A percentile compares a stretch with the other conserved stretches of the same genome.
Evolutionary conservation across 148 eudicot species (phyloP).

Genomic region (Diospyros lotus): DNA sequence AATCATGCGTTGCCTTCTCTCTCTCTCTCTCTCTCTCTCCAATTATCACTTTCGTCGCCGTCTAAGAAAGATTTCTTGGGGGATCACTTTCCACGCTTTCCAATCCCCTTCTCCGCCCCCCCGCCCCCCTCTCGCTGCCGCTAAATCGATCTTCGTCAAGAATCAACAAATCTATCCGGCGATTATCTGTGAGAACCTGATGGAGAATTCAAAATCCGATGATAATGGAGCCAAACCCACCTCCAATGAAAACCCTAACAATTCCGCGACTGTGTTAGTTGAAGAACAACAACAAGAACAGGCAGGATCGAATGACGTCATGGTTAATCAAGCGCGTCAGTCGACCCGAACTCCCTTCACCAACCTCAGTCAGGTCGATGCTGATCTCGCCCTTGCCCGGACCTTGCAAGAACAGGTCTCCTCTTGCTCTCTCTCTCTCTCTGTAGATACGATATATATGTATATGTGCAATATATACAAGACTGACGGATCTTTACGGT

Average conservation of each 20-base stretch:
- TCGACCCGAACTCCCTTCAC: constrained; percentile 70
- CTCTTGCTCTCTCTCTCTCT: not conserved
- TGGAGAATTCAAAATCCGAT: constrained; percentile 15
- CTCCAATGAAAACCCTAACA: constrained; percentile 14
- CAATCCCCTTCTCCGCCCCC: too few species aligned
- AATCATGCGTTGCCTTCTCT: too few species aligned
- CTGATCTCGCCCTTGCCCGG: constrained; percentile 97
- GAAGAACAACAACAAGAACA: not conserved
- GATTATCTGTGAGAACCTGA: not conserved
- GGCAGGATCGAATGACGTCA: constrained; percentile 11
- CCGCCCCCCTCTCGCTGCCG: too few species aligned
- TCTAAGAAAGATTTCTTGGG: too few species aligned
- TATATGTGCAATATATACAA: not conserved
- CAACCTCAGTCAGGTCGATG: constrained; percentile 82
- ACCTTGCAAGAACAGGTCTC: constrained; percentile 87
- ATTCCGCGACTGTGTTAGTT: constrained; percentile 2
- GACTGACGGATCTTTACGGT: not conserved
- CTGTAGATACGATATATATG: not conserved
- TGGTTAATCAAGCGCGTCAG: constrained; percentile 3
- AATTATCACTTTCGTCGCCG: too few species aligned
- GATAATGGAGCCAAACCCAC: not conserved
- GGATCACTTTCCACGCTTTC: too few species aligned
- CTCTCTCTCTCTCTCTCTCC: not conserved
- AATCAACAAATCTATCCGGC: not conserved
- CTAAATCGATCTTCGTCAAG: too few species aligned